phyloP scores from a whole-genome alignment of 768 basidiomycete species.

The Pleurotus salmoneostramineus region DNA sequence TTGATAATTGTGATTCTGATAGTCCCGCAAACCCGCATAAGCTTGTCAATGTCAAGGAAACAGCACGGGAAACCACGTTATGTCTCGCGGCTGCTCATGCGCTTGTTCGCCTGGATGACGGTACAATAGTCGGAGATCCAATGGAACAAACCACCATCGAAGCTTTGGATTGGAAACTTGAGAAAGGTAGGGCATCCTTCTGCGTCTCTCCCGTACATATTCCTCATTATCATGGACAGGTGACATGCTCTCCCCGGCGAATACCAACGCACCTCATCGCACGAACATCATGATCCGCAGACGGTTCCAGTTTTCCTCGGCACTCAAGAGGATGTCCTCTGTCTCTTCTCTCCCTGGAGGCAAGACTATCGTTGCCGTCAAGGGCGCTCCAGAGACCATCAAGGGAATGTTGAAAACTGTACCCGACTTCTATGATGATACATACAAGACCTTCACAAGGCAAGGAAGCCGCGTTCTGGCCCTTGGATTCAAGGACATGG shows the following conservation, averaged over 20 bases:
- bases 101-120: constrained; percentile 90
- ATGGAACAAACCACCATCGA: constrained; percentile 98
- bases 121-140: constrained; percentile 91
- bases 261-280: constrained; percentile 49
- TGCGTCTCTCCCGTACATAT: background rate
- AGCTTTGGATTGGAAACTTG: constrained; percentile 84
- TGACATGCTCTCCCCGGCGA: constrained; percentile 65
- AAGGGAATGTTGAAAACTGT: constrained; percentile 76
- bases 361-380: constrained; percentile 69
- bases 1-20: constrained; percentile 7
- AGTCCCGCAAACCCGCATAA: constrained; percentile 59
- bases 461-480: constrained; percentile 93
- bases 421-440: constrained; percentile 85
- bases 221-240: constrained; percentile 55
- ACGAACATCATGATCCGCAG: constrained; percentile 70
- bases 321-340: constrained; percentile 97
- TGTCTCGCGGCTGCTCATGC: constrained; percentile 95
- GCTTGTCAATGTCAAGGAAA: constrained; percentile 77
- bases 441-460: constrained; percentile 92
- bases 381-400: constrained; percentile 97
- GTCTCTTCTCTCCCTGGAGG: constrained; percentile 64
- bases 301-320: constrained; percentile 97
- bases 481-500: constrained; percentile 83
- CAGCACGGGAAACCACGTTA: constrained; percentile 72
- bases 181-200: constrained; percentile 44